These are phyloP conservation scores for Pichia sp. DNA, from an alignment of 1,139 yeast species.

Conservation along the genomic window DNA sequence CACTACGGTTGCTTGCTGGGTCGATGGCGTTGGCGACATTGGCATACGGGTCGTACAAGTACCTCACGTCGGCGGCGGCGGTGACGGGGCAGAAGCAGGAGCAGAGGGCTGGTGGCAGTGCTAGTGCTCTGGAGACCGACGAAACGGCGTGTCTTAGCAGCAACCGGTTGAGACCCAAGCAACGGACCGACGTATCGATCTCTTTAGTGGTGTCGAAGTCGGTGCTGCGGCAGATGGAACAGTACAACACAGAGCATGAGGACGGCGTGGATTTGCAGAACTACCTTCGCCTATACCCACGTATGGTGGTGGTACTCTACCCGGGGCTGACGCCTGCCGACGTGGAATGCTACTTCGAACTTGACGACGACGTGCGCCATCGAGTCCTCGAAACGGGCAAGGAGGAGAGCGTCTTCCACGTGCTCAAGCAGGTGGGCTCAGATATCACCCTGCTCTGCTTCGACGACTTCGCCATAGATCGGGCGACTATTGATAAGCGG, in stretches of 20 bases:
- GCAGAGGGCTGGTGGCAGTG: neutral
- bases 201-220: constrained; percentile 21
- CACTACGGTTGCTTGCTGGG: constrained; percentile 5
- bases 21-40: constrained; percentile 6
- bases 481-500: constrained; percentile 17
- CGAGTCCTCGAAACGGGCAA: constrained; percentile 38
- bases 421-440: constrained; percentile 38
- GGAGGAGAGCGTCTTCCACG: constrained; percentile 39
- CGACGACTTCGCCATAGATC: constrained; percentile 29
- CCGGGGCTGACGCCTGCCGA: constrained; percentile 28
- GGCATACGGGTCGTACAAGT: constrained; percentile 17
- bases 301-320: constrained; percentile 30
- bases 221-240: constrained; percentile 9
- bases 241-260: constrained; percentile 13
- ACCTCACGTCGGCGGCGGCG: neutral
- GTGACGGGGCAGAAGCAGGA: neutral
- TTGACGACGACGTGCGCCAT: constrained; percentile 25
- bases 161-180: constrained; percentile 10
- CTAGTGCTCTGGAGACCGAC: neutral
- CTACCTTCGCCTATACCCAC: constrained; percentile 20
- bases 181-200: constrained; percentile 10
- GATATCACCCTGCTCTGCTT: constrained; percentile 32
- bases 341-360: constrained; percentile 25
- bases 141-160: neutral
- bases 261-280: constrained; percentile 16